Evolutionary conservation across 768 basidiomycete genomes (phyloP).

Genomic region (Collybiopsis confluens): DNA sequence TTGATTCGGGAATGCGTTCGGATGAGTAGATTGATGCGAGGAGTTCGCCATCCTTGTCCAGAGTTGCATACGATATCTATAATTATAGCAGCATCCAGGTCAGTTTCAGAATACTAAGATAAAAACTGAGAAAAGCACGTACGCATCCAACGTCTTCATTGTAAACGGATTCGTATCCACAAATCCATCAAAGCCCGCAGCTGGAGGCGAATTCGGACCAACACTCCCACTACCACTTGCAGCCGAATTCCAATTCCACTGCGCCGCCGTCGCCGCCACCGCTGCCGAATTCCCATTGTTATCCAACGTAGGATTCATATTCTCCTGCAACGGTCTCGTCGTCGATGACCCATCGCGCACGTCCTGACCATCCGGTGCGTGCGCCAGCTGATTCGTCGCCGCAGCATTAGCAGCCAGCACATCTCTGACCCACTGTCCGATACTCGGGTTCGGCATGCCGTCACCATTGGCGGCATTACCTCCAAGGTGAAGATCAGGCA

Average conservation of each 20-base stretch:
- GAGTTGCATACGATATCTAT: slow-evolving; percentile 80
- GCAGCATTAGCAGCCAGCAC: slow-evolving; percentile 7
- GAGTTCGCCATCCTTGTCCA: slow-evolving; percentile 89
- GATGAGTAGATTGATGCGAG: slow-evolving; percentile 34
- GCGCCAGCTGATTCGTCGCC: too few species aligned
- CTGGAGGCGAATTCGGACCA: slow-evolving; percentile 16
- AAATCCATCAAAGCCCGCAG: slow-evolving; percentile 66
- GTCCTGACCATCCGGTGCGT: too few species aligned
- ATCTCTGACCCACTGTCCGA: slow-evolving; percentile 8
- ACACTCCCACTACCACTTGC: slow-evolving; percentile 11
- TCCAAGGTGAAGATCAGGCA: slow-evolving; percentile 56
- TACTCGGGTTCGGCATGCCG: background rate
- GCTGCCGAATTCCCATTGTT: background rate
- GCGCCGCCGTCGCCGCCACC: slow-evolving; percentile 7
- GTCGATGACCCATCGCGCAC: too few species aligned
- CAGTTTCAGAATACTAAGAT: slow-evolving; percentile 9
- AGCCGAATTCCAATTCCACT: slow-evolving; percentile 1
- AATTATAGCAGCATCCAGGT: slow-evolving; percentile 11
- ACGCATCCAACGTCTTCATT: slow-evolving; percentile 81
- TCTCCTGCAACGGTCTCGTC: slow-evolving; percentile 56
- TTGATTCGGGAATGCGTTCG: slow-evolving; percentile 12
- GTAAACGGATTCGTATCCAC: slow-evolving; percentile 80
- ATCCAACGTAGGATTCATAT: slow-evolving; percentile 75
- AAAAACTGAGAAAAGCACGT: slow-evolving; percentile 28
- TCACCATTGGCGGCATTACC: slow-evolving; percentile 14